Evolutionary conservation across 148 eudicot genomes (phyloP).

Genomic region (Dianthus caryophyllus): DNA sequence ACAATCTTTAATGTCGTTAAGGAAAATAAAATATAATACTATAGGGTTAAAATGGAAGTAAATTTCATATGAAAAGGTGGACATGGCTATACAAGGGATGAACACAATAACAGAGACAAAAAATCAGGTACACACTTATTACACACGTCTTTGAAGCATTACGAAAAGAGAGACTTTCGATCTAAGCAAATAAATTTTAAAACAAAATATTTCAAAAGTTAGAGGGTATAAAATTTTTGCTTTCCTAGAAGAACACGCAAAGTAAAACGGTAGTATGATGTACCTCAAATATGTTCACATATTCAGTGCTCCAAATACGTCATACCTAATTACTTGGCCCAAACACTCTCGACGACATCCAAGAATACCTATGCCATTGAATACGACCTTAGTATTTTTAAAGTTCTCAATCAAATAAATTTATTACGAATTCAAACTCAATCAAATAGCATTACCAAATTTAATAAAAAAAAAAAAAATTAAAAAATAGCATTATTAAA

Average conservation of each 20-base stretch:
- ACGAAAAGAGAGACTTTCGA: background rate
- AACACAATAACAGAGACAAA: background rate
- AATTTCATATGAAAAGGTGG: background rate
- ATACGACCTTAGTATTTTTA: conserved; percentile 11
- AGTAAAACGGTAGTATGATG: background rate
- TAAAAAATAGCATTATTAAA: too few relatives aligned
- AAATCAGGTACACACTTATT: background rate
- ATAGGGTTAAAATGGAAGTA: background rate
- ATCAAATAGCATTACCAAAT: too few relatives aligned
- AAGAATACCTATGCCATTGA: conserved; percentile 68
- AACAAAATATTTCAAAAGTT: background rate
- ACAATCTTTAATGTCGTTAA: too few relatives aligned
- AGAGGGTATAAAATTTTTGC: background rate
- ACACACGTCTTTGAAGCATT: background rate
- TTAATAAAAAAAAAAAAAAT: too few relatives aligned
- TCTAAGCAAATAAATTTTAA: too few relatives aligned
- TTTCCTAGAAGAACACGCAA: background rate
- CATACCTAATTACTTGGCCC: conserved; percentile 95
- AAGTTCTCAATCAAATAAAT: background rate
- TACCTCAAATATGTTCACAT: conserved; percentile 95
- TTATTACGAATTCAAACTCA: conserved; percentile 17
- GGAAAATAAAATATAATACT: background rate
- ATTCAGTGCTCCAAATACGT: conserved; percentile 93
- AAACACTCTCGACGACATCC: conserved; percentile 98
- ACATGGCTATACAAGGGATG: background rate